Evolutionary conservation across 1,284 basidiomycete species (phyloP).

Genomic region (Cerioporus squamosus): DNA sequence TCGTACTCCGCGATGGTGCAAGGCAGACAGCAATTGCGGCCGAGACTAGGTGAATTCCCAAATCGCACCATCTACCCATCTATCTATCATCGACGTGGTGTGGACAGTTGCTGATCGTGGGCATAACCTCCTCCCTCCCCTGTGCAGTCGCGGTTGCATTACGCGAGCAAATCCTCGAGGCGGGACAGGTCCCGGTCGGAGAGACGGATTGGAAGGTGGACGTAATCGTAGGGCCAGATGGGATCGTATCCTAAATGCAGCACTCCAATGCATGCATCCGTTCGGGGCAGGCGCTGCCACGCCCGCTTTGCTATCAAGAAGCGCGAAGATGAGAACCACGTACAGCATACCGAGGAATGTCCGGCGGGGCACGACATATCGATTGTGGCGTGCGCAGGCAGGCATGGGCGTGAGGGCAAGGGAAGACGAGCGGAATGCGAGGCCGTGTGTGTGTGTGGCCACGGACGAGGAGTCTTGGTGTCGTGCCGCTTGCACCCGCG

Average conservation of each 20-base stretch:
- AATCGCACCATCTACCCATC: neutral
- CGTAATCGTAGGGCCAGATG: constrained; percentile 61
- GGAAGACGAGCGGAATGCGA: neutral
- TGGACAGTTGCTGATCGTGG: too few species aligned
- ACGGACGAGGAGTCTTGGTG: neutral
- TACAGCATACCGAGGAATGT: constrained; percentile 17
- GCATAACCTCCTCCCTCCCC: too few species aligned
- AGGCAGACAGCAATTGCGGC: constrained; percentile 6
- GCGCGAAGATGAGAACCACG: neutral
- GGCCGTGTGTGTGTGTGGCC: neutral
- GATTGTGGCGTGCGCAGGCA: constrained; percentile 15
- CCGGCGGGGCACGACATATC: constrained; percentile 22
- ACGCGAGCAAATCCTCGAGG: constrained; percentile 65
- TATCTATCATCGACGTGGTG: constrained; percentile 6
- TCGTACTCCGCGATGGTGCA: constrained; percentile 43
- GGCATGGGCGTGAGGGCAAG: constrained; percentile 9
- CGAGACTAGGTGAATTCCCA: constrained; percentile 17
- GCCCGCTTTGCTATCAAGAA: constrained; percentile 1
- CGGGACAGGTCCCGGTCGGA: constrained; percentile 56
- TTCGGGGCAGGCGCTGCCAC: constrained; percentile 9
- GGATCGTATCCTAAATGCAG: constrained; percentile 25
- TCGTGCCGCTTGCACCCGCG: neutral
- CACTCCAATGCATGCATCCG: neutral
- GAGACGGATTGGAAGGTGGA: constrained; percentile 74
- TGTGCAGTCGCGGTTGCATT: constrained; percentile 64